Conservation (phyloP, 2,329 filamentous ascomycete species). For the Xylaria sp. region DNA sequence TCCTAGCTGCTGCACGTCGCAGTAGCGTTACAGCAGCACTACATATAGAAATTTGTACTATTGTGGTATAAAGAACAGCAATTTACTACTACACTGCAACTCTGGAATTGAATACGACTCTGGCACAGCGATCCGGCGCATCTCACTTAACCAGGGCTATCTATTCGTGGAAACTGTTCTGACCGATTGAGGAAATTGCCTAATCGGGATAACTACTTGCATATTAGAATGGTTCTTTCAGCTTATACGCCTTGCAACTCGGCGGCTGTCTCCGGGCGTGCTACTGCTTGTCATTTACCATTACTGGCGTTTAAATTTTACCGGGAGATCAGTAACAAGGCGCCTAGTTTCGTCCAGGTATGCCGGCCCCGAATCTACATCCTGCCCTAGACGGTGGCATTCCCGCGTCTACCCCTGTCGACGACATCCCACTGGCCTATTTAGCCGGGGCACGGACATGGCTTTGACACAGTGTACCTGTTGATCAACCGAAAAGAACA, state of each 20-base stretch:
- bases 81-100: neutral
- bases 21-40: conserved; percentile 17
- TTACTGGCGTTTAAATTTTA: conserved; percentile 1
- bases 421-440: neutral
- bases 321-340: neutral
- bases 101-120: neutral
- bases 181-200: conserved; percentile 27
- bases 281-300: neutral
- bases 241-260: neutral
- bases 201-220: conserved; percentile 23
- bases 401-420: conserved; percentile 4
- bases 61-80: neutral
- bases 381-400: neutral
- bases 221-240: neutral
- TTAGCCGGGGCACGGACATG: conserved; percentile 8
- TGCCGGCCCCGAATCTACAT: neutral
- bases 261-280: neutral
- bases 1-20: neutral
- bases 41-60: neutral
- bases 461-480: neutral
- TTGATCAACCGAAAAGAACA: neutral
- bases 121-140: conserved; percentile 4
- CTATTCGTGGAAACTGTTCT: conserved; percentile 6
- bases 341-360: neutral
- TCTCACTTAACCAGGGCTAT: neutral